phyloP scores from a whole-genome alignment of 2,329 filamentous ascomycete genomes.

The Hypoxylon sp. region DNA sequence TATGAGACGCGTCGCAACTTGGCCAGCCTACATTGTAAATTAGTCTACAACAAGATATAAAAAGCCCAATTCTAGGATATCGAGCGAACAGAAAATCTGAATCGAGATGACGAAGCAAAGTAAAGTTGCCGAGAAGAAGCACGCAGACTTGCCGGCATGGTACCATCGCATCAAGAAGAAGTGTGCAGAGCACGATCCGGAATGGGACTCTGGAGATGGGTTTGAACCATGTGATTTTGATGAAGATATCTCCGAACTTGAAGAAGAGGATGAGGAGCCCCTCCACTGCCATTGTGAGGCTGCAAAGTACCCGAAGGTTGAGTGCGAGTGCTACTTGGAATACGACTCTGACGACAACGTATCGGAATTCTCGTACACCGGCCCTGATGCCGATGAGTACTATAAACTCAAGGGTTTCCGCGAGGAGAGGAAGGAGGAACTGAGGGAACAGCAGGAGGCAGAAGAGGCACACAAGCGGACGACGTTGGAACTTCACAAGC shows the following conservation, averaged over 20 bases:
- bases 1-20: neutral
- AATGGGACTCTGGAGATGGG: too few relatives aligned
- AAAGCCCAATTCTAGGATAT: neutral
- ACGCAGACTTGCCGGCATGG: constrained; percentile 9
- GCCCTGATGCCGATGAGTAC: constrained; percentile 1
- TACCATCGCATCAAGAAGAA: constrained; percentile 1
- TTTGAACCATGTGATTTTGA: neutral
- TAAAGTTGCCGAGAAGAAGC: neutral
- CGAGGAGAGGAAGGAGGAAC: constrained; percentile 8
- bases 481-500: constrained; percentile 1
- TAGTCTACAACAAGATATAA: neutral
- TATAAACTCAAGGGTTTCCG: constrained; percentile 1
- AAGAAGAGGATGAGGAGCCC: neutral
- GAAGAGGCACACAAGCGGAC: neutral
- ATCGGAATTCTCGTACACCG: constrained; percentile 9
- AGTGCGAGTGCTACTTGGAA: neutral
- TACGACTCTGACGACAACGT: neutral
- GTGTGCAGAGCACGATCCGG: neutral
- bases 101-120: constrained; percentile 1
- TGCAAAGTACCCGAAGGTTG: neutral
- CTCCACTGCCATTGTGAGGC: constrained; percentile 2
- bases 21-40: neutral
- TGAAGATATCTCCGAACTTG: constrained; percentile 3
- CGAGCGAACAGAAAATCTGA: neutral
- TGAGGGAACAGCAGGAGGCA: neutral